Evolutionary conservation across 208 protist genomes (phyloP).

Genomic region (Leishmania arabica): DNA sequence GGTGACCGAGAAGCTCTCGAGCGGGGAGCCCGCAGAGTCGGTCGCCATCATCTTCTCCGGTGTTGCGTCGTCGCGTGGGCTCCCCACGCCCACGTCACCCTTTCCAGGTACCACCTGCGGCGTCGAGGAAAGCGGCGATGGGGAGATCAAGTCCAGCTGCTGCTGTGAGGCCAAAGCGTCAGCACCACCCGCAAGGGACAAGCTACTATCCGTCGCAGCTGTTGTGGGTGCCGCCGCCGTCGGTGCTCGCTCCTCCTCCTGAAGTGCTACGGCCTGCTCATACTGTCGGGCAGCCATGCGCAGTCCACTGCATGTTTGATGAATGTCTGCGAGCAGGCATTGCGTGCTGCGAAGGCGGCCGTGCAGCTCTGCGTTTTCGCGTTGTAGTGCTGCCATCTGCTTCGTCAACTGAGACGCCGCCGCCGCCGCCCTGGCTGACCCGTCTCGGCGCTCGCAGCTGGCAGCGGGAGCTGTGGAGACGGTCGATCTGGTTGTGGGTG

Average conservation of each 20-base stretch:
- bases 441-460: background rate
- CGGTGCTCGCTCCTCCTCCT: background rate
- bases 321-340: conserved; percentile 5
- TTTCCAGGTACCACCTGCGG: background rate
- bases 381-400: background rate
- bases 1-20: background rate
- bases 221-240: background rate
- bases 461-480: background rate
- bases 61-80: background rate
- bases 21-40: background rate
- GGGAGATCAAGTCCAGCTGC: background rate
- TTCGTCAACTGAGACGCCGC: background rate
- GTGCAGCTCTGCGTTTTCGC: conserved; percentile 2
- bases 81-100: background rate
- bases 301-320: conserved; percentile 10
- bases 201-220: background rate
- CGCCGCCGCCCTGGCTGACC: background rate
- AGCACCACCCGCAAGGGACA: background rate
- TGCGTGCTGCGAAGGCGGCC: background rate
- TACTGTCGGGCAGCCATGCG: conserved; percentile 15
- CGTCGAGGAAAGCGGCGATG: conserved; percentile 1
- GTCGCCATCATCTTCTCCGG: background rate
- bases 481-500: background rate
- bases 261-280: conserved; percentile 6
- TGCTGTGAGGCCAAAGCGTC: background rate